Percentiles rank a stretch among this genome's conserved stretches.
Evolutionary conservation across 305 asterid genomes (phyloP).

Genomic region (Fraxinus albicans): DNA sequence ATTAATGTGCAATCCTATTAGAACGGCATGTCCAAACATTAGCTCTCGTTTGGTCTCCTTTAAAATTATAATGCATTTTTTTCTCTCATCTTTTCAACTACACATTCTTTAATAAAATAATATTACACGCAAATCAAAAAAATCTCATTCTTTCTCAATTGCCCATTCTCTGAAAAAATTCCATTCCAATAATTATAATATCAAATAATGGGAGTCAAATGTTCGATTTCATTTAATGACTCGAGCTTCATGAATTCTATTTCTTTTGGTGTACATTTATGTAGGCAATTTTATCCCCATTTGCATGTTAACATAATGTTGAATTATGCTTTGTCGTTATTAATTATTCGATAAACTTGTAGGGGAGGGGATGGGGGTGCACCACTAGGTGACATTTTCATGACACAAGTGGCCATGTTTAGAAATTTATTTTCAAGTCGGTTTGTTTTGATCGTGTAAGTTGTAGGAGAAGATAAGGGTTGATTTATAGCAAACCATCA

Average conservation of each 20-base stretch:
- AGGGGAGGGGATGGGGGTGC: neutral
- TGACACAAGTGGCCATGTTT: slow-evolving; percentile 9
- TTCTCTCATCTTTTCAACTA: no score
- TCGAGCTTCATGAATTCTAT: neutral
- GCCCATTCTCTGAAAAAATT: no score
- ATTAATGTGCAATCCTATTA: neutral
- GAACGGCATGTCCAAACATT: neutral
- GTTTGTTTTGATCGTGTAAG: slow-evolving; percentile 20
- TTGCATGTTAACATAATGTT: neutral
- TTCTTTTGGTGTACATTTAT: neutral
- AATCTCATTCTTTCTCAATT: no score
- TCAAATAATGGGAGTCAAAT: neutral
- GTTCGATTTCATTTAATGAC: neutral
- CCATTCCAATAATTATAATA: no score
- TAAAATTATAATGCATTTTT: no score
- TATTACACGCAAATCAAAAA: no score
- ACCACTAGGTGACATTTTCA: neutral
- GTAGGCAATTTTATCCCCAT: neutral
- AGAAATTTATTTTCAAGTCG: slow-evolving; percentile 10
- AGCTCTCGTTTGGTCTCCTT: no score
- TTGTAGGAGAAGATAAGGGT: slow-evolving; percentile 12
- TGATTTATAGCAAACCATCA: neutral
- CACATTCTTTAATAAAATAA: no score
- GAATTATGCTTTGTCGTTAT: neutral
- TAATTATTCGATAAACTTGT: neutral